A percentile compares a stretch with the other conserved stretches of the same genome.
Conservation (phyloP, 371 early-diverging fungal genomes). For the Mortierella sp. region DNA sequence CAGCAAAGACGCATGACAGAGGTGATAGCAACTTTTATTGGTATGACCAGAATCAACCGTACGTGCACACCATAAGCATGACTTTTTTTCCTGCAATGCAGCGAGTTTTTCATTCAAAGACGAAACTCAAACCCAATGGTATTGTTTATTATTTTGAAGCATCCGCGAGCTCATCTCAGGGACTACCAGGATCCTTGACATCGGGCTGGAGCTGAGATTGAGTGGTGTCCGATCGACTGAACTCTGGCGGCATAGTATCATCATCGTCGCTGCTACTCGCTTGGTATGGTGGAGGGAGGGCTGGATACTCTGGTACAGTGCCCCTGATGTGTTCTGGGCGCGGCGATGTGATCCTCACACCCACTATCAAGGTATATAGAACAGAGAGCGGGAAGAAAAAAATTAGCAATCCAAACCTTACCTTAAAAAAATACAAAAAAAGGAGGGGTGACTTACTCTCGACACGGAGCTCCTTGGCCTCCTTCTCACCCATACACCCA, state of each 20-base stretch:
- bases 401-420: not conserved
- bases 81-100: no score
- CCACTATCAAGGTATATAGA: not conserved
- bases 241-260: not conserved
- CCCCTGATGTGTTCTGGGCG: slow-evolving; percentile 6
- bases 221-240: not conserved
- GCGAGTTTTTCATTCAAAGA: no score
- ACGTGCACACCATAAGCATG: no score
- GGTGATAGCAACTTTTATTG: no score
- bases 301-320: not conserved
- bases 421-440: not conserved
- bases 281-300: not conserved
- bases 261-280: not conserved
- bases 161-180: not conserved
- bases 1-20: no score
- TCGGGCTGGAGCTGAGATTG: not conserved
- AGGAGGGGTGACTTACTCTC: not conserved
- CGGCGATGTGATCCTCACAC: not conserved
- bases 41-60: no score
- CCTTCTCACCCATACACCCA: not conserved
- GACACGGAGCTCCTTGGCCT: not conserved
- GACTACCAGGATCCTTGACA: not conserved
- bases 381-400: not conserved
- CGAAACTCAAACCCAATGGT: no score
- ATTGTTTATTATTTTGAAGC: no score